Evolutionary conservation across 1,139 yeast species (phyloP).

Genomic region (Nakaseomyces kungkrabaensis): DNA sequence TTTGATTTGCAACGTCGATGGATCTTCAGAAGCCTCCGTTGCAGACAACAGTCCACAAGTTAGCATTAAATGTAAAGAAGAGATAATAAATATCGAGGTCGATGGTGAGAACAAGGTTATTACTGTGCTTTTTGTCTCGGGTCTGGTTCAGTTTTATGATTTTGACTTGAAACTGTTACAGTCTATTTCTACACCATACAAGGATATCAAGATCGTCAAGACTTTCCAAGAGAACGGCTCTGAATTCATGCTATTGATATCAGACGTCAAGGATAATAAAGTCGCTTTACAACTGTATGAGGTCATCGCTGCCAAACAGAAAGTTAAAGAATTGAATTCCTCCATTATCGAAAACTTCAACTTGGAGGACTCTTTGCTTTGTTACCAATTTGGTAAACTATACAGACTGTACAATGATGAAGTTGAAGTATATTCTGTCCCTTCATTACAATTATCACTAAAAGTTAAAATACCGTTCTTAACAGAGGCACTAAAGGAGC

Average conservation of each 20-base stretch:
- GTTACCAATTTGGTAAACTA: conserved; percentile 23
- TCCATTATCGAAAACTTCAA: conserved; percentile 19
- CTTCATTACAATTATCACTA: conserved; percentile 26
- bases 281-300: conserved; percentile 21
- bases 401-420: conserved; percentile 16
- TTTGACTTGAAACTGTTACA: conserved; percentile 19
- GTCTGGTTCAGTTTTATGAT: conserved; percentile 34
- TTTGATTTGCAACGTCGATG: background rate
- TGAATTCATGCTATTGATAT: conserved; percentile 16
- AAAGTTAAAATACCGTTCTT: conserved; percentile 21
- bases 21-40: conserved; percentile 3
- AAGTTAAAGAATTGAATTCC: conserved; percentile 21
- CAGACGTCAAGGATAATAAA: conserved; percentile 17
- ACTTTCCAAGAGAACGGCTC: conserved; percentile 15
- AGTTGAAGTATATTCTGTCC: conserved; percentile 20
- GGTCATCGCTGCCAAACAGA: conserved; percentile 7
- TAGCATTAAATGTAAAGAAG: conserved; percentile 24
- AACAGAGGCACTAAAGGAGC: conserved; percentile 5
- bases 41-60: conserved; percentile 8
- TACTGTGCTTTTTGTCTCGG: conserved; percentile 36
- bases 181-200: conserved; percentile 18
- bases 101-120: conserved; percentile 28
- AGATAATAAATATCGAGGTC: conserved; percentile 28
- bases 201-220: conserved; percentile 17
- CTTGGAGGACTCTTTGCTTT: conserved; percentile 15